These are phyloP conservation scores for Ophiostoma montium DNA, from an alignment of 2,329 filamentous ascomycete genomes.

Conservation along the genomic window DNA sequence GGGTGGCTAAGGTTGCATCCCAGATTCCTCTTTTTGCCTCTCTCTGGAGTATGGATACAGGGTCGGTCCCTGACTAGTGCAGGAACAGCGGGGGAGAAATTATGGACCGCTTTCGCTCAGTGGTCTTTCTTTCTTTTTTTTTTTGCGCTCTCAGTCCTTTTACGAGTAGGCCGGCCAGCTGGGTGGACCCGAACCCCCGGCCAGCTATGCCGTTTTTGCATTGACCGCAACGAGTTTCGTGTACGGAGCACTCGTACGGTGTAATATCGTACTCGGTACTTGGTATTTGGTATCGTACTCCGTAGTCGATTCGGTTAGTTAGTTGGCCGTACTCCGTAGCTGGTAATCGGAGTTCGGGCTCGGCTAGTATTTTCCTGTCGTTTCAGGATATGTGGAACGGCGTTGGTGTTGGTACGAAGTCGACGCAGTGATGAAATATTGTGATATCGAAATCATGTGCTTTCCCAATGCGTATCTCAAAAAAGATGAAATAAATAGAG, in stretches of 20 bases:
- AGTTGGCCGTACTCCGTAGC: too few species aligned
- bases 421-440: too few species aligned
- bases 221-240: neutral
- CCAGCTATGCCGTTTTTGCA: neutral
- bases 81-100: slow-evolving; percentile 8
- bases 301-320: too few species aligned
- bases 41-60: neutral
- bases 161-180: neutral
- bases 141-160: neutral
- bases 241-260: too few species aligned
- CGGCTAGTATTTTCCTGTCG: neutral
- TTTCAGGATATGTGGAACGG: neutral
- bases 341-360: too few species aligned
- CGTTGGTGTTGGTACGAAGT: neutral
- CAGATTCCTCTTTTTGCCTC: neutral
- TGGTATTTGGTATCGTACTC: neutral
- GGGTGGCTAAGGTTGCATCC: neutral
- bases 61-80: slow-evolving; percentile 7
- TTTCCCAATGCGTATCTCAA: too few species aligned
- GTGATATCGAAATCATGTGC: too few species aligned
- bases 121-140: neutral
- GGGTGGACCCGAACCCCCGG: neutral
- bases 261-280: neutral
- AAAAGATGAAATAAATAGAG: too few species aligned
- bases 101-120: neutral